These are phyloP conservation scores for Lactifluus rugatus DNA, from an alignment of 768 basidiomycete genomes.

Conservation along the genomic window DNA sequence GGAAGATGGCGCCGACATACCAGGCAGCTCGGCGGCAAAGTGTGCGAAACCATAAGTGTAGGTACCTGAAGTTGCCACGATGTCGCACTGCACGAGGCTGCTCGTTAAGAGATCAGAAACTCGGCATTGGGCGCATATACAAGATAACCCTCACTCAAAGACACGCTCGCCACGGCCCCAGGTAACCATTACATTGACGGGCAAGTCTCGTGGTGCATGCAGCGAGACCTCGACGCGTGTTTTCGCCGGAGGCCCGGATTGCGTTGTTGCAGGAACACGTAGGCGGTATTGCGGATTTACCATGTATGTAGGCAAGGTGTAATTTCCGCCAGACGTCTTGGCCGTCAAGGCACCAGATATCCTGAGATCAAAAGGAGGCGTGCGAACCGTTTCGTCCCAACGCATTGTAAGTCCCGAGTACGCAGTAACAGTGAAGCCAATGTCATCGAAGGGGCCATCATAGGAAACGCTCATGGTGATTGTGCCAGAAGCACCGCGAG, in stretches of 20 bases:
- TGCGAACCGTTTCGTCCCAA: constrained; percentile 16
- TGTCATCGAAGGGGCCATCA: constrained; percentile 50
- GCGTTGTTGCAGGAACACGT: constrained; percentile 34
- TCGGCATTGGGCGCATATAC: background rate
- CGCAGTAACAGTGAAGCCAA: constrained; percentile 60
- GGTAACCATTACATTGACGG: constrained; percentile 61
- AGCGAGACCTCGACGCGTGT: constrained; percentile 37
- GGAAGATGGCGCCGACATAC: constrained; percentile 31
- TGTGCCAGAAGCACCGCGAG: constrained; percentile 23
- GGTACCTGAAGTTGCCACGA: constrained; percentile 64
- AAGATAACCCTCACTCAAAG: constrained; percentile 49
- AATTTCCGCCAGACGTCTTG: constrained; percentile 79
- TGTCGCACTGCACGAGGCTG: constrained; percentile 55
- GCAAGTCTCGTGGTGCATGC: constrained; percentile 52
- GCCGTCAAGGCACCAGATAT: constrained; percentile 51
- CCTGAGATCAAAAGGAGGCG: constrained; percentile 23
- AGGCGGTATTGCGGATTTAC: constrained; percentile 84
- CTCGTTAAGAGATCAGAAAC: background rate
- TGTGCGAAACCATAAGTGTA: constrained; percentile 74
- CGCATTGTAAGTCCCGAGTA: constrained; percentile 35
- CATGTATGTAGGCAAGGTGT: constrained; percentile 72
- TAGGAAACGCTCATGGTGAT: constrained; percentile 56
- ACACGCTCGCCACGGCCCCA: constrained; percentile 72
- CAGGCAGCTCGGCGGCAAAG: constrained; percentile 38
- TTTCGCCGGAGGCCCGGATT: constrained; percentile 24